Conservation (phyloP, 495 filamentous ascomycete genomes). For the Penicillium bialowiezense region DNA sequence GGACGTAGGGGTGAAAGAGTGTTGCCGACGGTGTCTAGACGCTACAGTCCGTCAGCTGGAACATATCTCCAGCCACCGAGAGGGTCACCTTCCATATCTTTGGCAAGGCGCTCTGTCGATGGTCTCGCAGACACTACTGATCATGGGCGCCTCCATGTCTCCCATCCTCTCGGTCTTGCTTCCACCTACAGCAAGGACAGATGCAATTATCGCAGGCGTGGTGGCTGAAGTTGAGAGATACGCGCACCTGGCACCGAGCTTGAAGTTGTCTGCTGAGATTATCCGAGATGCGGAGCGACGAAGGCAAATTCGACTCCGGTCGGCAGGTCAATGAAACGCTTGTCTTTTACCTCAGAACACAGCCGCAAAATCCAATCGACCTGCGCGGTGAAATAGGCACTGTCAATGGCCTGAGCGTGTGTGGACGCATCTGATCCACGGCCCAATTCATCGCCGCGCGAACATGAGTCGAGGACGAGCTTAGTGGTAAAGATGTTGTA, state of each 20-base stretch:
- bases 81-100: conserved; percentile 82
- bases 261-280: conserved; percentile 70
- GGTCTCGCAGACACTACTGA: conserved; percentile 72
- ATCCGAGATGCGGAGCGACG: conserved; percentile 74
- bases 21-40: conserved; percentile 78
- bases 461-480: too few species aligned
- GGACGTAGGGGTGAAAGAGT: conserved; percentile 69
- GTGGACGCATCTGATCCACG: too few species aligned
- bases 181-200: conserved; percentile 59
- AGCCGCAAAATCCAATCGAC: too few species aligned
- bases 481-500: too few species aligned
- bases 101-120: conserved; percentile 83
- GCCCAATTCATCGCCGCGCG: too few species aligned
- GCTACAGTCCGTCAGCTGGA: conserved; percentile 77
- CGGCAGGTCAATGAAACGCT: conserved; percentile 11
- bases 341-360: neutral
- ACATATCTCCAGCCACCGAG: conserved; percentile 74
- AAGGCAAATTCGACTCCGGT: conserved; percentile 43
- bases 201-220: conserved; percentile 72
- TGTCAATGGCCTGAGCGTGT: too few species aligned
- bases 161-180: conserved; percentile 65
- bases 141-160: conserved; percentile 86
- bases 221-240: conserved; percentile 70
- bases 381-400: too few species aligned
- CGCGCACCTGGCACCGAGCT: conserved; percentile 70